Percentiles rank a stretch among this genome's conserved stretches.
phyloP scores from a whole-genome alignment of 1,139 yeast genomes.

The Suhomyces anneliseae region DNA sequence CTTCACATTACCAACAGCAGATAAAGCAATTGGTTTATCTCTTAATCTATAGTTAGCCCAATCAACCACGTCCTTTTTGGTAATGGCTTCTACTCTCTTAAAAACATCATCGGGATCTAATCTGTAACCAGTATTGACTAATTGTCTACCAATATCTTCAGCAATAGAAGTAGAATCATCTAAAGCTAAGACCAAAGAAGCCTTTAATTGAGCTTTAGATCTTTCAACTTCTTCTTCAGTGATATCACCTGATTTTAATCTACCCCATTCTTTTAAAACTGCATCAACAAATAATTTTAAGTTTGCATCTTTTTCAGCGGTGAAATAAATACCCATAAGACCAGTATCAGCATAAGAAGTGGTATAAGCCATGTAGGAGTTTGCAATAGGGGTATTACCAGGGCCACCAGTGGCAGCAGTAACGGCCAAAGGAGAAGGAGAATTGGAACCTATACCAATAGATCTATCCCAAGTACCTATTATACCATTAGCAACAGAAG shows the following conservation, averaged over 20 bases:
- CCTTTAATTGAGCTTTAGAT: slow-evolving; percentile 92
- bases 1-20: slow-evolving; percentile 82
- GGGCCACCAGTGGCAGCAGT: slow-evolving; percentile 68
- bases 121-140: slow-evolving; percentile 91
- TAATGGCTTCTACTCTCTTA: slow-evolving; percentile 74
- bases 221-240: slow-evolving; percentile 87
- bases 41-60: slow-evolving; percentile 88
- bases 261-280: slow-evolving; percentile 82
- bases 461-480: slow-evolving; percentile 98
- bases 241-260: slow-evolving; percentile 74
- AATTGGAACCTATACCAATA: slow-evolving; percentile 68
- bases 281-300: slow-evolving; percentile 70
- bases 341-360: slow-evolving; percentile 98
- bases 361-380: slow-evolving; percentile 93
- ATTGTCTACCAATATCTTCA: slow-evolving; percentile 96
- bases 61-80: slow-evolving; percentile 73
- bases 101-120: slow-evolving; percentile 92
- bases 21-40: slow-evolving; percentile 80
- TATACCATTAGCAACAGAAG: slow-evolving; percentile 93
- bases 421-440: slow-evolving; percentile 76
- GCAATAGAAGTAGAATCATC: slow-evolving; percentile 97
- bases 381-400: slow-evolving; percentile 63
- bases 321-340: slow-evolving; percentile 92
- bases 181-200: slow-evolving; percentile 80
- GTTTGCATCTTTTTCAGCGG: slow-evolving; percentile 72